phyloP scores from a whole-genome alignment of 768 basidiomycete genomes.

The Russula vinacea region DNA sequence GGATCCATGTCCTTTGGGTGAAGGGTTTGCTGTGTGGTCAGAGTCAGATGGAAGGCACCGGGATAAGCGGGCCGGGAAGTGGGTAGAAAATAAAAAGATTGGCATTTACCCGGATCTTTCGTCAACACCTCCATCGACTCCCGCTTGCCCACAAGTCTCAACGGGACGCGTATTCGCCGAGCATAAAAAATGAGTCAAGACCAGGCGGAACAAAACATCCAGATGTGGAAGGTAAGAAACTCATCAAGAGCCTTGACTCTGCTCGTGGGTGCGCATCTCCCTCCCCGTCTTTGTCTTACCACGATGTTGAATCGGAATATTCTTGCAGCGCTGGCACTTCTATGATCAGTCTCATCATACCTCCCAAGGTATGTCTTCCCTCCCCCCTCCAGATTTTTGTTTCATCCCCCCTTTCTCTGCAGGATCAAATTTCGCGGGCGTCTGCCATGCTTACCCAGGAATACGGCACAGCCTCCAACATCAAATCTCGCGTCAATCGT shows the following conservation, averaged over 20 bases:
- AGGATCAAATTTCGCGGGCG: constrained; percentile 94
- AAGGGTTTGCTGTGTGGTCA: not conserved
- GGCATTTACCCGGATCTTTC: not conserved
- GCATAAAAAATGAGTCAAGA: constrained; percentile 72
- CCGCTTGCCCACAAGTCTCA: constrained; percentile 4
- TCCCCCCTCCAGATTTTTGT: constrained; percentile 1
- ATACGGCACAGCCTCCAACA: constrained; percentile 98
- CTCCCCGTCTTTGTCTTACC: not conserved
- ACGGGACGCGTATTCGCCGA: constrained; percentile 29
- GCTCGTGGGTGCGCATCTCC: constrained; percentile 71
- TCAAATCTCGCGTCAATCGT: constrained; percentile 98
- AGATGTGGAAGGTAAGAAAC: constrained; percentile 99
- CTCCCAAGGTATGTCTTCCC: constrained; percentile 66
- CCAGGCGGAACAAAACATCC: constrained; percentile 89
- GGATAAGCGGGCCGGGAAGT: constrained; percentile 1
- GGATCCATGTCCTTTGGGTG: not conserved
- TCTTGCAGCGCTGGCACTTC: constrained; percentile 83
- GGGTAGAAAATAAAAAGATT: not conserved
- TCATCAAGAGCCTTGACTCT: constrained; percentile 95
- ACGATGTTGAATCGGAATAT: constrained; percentile 29
- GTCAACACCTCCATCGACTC: constrained; percentile 5
- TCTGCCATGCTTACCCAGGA: constrained; percentile 97
- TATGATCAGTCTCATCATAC: constrained; percentile 98
- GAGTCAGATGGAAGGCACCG: not conserved
- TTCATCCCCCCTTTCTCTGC: constrained; percentile 10